Percentiles rank a stretch among this genome's conserved stretches.
Conservation (phyloP, 805 yeast genomes). For the Millerozyma acaciae region DNA sequence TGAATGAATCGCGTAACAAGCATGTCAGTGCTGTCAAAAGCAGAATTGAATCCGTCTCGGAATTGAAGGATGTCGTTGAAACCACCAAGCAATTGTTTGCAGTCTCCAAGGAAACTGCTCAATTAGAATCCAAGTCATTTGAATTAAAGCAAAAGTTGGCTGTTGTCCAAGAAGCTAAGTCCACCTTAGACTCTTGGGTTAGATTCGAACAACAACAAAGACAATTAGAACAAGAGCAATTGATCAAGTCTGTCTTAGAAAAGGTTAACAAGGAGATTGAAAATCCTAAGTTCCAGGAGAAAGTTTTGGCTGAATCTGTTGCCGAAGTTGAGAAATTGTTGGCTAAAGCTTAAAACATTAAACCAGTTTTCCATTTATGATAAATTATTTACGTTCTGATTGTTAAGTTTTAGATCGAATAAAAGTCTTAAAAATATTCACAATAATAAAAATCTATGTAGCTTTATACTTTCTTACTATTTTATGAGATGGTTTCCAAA, state of each 20-base stretch:
- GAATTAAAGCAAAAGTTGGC: slow-evolving; percentile 89
- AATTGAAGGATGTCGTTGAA: slow-evolving; percentile 85
- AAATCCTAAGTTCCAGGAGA: slow-evolving; percentile 91
- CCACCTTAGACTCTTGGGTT: slow-evolving; percentile 97
- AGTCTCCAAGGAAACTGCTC: slow-evolving; percentile 93
- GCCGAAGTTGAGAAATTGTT: slow-evolving; percentile 88
- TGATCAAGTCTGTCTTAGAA: slow-evolving; percentile 78
- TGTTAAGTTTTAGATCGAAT: slow-evolving; percentile 10
- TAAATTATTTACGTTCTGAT: slow-evolving; percentile 3
- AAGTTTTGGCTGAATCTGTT: slow-evolving; percentile 84
- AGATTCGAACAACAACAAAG: slow-evolving; percentile 96
- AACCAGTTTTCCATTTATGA: background rate
- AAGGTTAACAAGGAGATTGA: slow-evolving; percentile 82
- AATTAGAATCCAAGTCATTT: slow-evolving; percentile 90
- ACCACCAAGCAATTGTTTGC: slow-evolving; percentile 91
- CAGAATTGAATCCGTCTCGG: slow-evolving; percentile 84
- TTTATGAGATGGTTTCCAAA: slow-evolving; percentile 65
- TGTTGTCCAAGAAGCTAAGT: slow-evolving; percentile 84
- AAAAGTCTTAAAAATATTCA: slow-evolving; percentile 1
- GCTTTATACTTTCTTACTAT: slow-evolving; percentile 10
- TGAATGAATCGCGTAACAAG: slow-evolving; percentile 82
- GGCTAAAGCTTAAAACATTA: slow-evolving; percentile 41
- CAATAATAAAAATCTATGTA: slow-evolving; percentile 2
- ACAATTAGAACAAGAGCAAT: slow-evolving; percentile 91
- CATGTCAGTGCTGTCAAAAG: slow-evolving; percentile 91